Percentiles rank a stretch among this genome's conserved stretches.
phyloP scores from a whole-genome alignment of 371 early-diverging fungal species.

The Sporodiniella umbellata region DNA sequence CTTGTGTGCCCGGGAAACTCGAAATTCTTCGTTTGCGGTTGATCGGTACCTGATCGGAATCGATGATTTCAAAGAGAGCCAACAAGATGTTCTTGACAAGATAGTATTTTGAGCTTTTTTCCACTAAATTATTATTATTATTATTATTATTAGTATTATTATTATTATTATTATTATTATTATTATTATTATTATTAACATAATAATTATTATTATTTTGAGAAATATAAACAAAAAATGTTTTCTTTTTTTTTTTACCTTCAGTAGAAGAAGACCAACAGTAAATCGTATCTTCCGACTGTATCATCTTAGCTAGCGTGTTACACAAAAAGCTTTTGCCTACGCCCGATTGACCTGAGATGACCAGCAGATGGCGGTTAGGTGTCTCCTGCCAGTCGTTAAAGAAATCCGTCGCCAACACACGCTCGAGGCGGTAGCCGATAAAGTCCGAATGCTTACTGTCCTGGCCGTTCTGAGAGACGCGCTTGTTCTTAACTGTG shows the following conservation, averaged over 20 bases:
- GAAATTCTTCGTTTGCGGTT: conserved; percentile 13
- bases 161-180: no score
- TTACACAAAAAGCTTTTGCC: conserved; percentile 49
- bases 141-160: no score
- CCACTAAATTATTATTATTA: conserved; percentile 36
- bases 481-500: conserved; percentile 38
- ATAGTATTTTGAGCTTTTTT: conserved; percentile 55
- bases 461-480: no score
- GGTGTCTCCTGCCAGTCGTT: conserved; percentile 44
- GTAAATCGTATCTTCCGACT: conserved; percentile 11
- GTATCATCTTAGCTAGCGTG: conserved; percentile 14
- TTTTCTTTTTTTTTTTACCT: conserved; percentile 24
- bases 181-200: no score
- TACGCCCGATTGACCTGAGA: conserved; percentile 42
- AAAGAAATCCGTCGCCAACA: conserved; percentile 32
- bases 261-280: conserved; percentile 53
- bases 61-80: conserved; percentile 49
- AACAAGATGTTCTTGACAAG: conserved; percentile 45
- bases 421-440: conserved; percentile 51
- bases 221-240: no score
- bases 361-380: conserved; percentile 33
- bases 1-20: conserved; percentile 9
- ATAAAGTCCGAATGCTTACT: conserved; percentile 38
- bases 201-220: no score
- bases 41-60: conserved; percentile 28